Evolutionary conservation across 2,329 filamentous ascomycete species (phyloP).

Genomic region (Coleophoma crateriformis): DNA sequence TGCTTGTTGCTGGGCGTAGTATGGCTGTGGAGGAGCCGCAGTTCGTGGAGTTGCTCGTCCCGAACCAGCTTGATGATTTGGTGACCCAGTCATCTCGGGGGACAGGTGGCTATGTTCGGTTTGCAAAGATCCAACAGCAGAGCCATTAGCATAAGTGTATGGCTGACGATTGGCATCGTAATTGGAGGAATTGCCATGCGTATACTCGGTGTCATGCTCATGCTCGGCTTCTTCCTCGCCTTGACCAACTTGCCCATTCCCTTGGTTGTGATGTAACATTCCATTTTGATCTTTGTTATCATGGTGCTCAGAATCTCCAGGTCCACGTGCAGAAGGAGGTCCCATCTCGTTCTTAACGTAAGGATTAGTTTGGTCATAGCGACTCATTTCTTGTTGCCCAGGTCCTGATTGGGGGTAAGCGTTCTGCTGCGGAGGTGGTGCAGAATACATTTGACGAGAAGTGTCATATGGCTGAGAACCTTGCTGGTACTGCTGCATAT

Average conservation of each 20-base stretch:
- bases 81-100: slow-evolving; percentile 78
- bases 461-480: slow-evolving; percentile 68
- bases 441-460: slow-evolving; percentile 74
- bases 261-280: slow-evolving; percentile 53
- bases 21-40: slow-evolving; percentile 62
- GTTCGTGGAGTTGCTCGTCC: slow-evolving; percentile 84
- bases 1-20: slow-evolving; percentile 59
- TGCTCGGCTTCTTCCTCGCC: slow-evolving; percentile 67
- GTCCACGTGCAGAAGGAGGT: slow-evolving; percentile 62
- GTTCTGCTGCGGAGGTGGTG: slow-evolving; percentile 57
- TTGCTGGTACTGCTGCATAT: slow-evolving; percentile 71
- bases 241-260: slow-evolving; percentile 46
- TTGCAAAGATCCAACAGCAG: slow-evolving; percentile 59
- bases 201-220: slow-evolving; percentile 78
- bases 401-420: slow-evolving; percentile 63
- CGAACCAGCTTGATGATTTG: slow-evolving; percentile 71
- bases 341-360: slow-evolving; percentile 89
- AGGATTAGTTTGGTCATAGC: slow-evolving; percentile 51
- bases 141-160: slow-evolving; percentile 70
- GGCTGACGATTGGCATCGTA: slow-evolving; percentile 69
- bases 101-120: slow-evolving; percentile 73
- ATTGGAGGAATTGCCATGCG: slow-evolving; percentile 67
- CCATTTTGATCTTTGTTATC: slow-evolving; percentile 63
- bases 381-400: slow-evolving; percentile 61
- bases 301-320: slow-evolving; percentile 52